Conservation (phyloP, 2,329 filamentous ascomycete genomes). For the Mycosphaerella sp. region DNA sequence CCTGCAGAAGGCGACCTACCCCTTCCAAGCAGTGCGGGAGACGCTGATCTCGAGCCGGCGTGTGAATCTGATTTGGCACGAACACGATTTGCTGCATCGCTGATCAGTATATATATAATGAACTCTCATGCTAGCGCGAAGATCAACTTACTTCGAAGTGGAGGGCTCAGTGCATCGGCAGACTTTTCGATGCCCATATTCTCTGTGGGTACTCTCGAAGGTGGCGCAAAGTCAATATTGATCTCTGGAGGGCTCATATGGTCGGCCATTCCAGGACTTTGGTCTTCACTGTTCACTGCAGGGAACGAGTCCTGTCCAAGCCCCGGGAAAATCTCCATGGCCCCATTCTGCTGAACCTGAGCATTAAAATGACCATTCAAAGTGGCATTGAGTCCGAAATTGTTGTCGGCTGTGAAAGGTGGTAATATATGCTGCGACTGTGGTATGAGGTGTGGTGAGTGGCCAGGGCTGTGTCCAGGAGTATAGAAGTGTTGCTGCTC, state of each 20-base stretch:
- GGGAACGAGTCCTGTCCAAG: conserved; percentile 46
- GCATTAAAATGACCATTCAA: conserved; percentile 45
- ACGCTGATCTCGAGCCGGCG: conserved; percentile 43
- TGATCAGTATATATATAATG: neutral
- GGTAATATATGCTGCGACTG: conserved; percentile 57
- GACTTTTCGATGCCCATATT: conserved; percentile 50
- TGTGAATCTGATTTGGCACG: conserved; percentile 57
- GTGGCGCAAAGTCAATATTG: conserved; percentile 86
- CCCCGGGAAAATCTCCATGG: conserved; percentile 48
- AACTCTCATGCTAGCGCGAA: neutral
- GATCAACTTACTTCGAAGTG: conserved; percentile 53
- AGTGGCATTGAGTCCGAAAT: conserved; percentile 44
- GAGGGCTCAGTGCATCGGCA: conserved; percentile 76
- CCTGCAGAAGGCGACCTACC: conserved; percentile 34
- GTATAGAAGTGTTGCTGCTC: conserved; percentile 44
- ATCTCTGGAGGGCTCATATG: conserved; percentile 90
- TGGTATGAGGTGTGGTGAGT: conserved; percentile 59
- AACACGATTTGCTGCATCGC: conserved; percentile 41
- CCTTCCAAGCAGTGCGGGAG: conserved; percentile 33
- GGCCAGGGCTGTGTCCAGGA: conserved; percentile 51
- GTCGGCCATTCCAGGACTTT: conserved; percentile 52
- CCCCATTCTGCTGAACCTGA: conserved; percentile 40
- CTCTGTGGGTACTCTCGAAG: conserved; percentile 43
- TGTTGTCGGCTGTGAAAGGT: conserved; percentile 41
- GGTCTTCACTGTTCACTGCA: conserved; percentile 43